These are phyloP conservation scores for Malbranchea cinnamomea DNA, from an alignment of 2,329 filamentous ascomycete genomes.

Conservation along the genomic window DNA sequence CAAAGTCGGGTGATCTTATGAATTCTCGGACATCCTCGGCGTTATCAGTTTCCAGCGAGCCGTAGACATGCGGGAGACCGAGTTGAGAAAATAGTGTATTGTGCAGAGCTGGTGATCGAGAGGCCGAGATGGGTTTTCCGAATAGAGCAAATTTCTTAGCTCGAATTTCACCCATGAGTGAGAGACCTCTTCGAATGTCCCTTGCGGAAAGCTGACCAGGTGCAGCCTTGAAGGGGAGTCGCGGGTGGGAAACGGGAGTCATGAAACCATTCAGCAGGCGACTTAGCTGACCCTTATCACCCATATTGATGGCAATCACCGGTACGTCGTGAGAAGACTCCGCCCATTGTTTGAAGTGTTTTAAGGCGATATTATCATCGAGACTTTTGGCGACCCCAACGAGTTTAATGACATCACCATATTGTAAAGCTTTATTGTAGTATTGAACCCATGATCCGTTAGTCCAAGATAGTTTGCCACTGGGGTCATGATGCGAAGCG, in stretches of 20 bases:
- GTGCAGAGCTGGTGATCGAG: constrained; percentile 76
- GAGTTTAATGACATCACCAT: constrained; percentile 88
- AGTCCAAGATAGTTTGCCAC: constrained; percentile 65
- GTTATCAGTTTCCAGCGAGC: constrained; percentile 56
- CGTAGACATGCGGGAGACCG: constrained; percentile 77
- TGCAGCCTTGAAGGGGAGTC: constrained; percentile 81
- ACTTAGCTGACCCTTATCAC: constrained; percentile 69
- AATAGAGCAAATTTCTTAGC: constrained; percentile 72
- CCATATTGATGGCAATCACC: constrained; percentile 94
- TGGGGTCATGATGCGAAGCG: constrained; percentile 86
- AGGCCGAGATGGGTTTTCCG: constrained; percentile 68
- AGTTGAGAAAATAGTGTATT: constrained; percentile 64
- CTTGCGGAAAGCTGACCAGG: constrained; percentile 83
- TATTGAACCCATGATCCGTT: constrained; percentile 83
- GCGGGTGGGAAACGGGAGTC: constrained; percentile 83
- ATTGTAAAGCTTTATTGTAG: constrained; percentile 81
- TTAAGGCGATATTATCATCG: constrained; percentile 76
- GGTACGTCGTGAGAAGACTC: constrained; percentile 59
- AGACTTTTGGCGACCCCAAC: constrained; percentile 63
- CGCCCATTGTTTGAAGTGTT: constrained; percentile 67
- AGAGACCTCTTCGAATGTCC: constrained; percentile 68
- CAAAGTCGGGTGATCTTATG: constrained; percentile 61
- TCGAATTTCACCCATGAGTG: constrained; percentile 64
- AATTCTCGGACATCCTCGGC: constrained; percentile 45
- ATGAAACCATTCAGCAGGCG: constrained; percentile 84